A percentile compares a stretch with the other conserved stretches of the same genome.
Evolutionary conservation across 805 yeast genomes (phyloP).

Genomic region (Cyberlindnera petersonii): DNA sequence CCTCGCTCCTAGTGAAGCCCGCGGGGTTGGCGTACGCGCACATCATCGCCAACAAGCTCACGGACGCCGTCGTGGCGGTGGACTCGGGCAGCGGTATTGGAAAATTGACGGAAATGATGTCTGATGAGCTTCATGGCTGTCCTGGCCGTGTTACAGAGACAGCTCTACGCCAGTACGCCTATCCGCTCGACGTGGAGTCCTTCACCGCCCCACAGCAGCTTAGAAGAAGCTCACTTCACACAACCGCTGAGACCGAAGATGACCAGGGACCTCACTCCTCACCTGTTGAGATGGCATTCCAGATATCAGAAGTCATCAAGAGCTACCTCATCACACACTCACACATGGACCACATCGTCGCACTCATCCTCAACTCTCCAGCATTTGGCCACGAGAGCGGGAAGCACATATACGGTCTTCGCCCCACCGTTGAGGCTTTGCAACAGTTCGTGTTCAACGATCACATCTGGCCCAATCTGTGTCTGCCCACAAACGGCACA

Average conservation of each 20-base stretch:
- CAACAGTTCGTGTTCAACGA: conserved; percentile 64
- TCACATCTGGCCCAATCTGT: conserved; percentile 71
- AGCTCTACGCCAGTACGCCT: conserved; percentile 10
- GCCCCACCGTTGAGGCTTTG: conserved; percentile 49
- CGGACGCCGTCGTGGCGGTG: conserved; percentile 47
- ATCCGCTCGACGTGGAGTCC: conserved; percentile 3
- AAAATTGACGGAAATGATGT: conserved; percentile 43
- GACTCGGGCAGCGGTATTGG: conserved; percentile 81
- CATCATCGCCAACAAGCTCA: conserved; percentile 27
- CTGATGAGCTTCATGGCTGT: conserved; percentile 12
- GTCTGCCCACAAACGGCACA: conserved; percentile 25
- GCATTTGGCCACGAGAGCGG: conserved; percentile 33
- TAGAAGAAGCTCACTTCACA: not conserved
- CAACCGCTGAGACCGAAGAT: not conserved
- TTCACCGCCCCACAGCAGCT: conserved; percentile 5
- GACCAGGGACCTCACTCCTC: conserved; percentile 7
- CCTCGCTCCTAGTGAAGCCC: conserved; percentile 65
- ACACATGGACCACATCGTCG: conserved; percentile 77
- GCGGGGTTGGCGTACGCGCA: conserved; percentile 37
- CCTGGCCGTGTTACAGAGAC: conserved; percentile 10
- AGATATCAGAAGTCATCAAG: conserved; percentile 35
- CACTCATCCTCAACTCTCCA: conserved; percentile 70
- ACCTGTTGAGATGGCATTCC: conserved; percentile 31
- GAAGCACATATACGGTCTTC: conserved; percentile 51
- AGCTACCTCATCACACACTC: conserved; percentile 69